Conservation (phyloP, 2,329 filamentous ascomycete genomes). For the Penicillium brasilianum region DNA sequence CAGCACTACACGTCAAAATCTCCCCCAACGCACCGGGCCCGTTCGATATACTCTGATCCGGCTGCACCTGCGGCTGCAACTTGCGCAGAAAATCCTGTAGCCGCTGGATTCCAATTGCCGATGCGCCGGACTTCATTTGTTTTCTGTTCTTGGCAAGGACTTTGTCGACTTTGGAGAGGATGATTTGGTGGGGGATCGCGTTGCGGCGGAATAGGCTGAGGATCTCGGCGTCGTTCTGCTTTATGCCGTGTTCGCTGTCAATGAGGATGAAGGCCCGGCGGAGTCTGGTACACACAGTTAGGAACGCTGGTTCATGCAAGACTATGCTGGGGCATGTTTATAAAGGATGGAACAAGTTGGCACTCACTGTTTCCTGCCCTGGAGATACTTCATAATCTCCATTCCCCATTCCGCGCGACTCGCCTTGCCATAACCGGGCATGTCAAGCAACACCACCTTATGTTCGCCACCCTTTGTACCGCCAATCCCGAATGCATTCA, state of each 20-base stretch:
- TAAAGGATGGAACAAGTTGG: neutral
- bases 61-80: conserved; percentile 51
- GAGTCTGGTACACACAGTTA: conserved; percentile 45
- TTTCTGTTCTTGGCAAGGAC: conserved; percentile 48
- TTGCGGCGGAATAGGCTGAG: conserved; percentile 60
- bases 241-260: conserved; percentile 67
- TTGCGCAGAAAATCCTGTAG: conserved; percentile 48
- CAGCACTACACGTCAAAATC: conserved; percentile 63
- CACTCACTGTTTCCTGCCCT: conserved; percentile 62
- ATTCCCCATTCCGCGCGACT: conserved; percentile 66
- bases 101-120: conserved; percentile 33
- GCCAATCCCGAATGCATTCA: conserved; percentile 70
- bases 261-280: conserved; percentile 68
- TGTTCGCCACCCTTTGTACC: conserved; percentile 50
- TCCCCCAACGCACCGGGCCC: conserved; percentile 59
- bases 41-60: conserved; percentile 44
- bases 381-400: conserved; percentile 72
- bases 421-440: conserved; percentile 72
- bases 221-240: conserved; percentile 63
- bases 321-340: neutral
- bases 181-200: conserved; percentile 67
- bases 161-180: conserved; percentile 70
- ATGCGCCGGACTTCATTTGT: conserved; percentile 40
- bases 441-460: conserved; percentile 67
- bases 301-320: neutral